Base-by-base conservation (phyloP, 2,329 filamentous ascomycete genomes). In the Alternaria panax region DNA sequence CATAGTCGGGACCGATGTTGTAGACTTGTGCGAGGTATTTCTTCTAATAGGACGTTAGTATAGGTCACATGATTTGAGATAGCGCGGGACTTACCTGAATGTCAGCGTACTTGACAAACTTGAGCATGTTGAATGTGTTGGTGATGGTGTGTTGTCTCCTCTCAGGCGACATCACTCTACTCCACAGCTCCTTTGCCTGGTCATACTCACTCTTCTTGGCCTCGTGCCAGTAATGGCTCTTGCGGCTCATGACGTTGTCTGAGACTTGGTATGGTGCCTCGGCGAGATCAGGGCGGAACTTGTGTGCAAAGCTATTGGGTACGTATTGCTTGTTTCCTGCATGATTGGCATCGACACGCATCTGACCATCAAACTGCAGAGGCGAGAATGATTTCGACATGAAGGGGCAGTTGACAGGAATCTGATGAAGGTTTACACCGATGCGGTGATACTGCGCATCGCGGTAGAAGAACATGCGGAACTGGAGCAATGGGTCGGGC, bases 221-320 rank as follows among this genome's bases (percentile, higher is more conserved):
- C 67, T 86, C 83, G 64, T 86, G 83, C 77, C 80, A 85, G 73
- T 82, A 85, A 66, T 86, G 83, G 63, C 80, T 82, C 75, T 85
- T 84, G 50, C 83, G 80, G 60, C 79, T 80, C 41, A 84, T 78
- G 36, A 85, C 73, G 57, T 81, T 82, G 70, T 86, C 83, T 25
- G 76, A 76, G 12, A 86, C 81, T 25, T 76, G 73, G 66, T 83
- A 84, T 0, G 83, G 81, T 1, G 81, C 78, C 65, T 86, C 83
- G 1, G 83, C 83, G 1, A 75, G 74, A 59, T 85, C 84, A 0
- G 82, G 81, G 9, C 83, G 77, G 79, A 85, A 85, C 61, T 84
- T 84, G 72, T 83, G 71, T 9, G 76, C 72, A 67, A 84, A 84
- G 70, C 79, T 83, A 73, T 86, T 85, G 16, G 84, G 84, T 3